Conservation (phyloP, 257 asterid genomes). For the Ocimum tenuiflorum region DNA sequence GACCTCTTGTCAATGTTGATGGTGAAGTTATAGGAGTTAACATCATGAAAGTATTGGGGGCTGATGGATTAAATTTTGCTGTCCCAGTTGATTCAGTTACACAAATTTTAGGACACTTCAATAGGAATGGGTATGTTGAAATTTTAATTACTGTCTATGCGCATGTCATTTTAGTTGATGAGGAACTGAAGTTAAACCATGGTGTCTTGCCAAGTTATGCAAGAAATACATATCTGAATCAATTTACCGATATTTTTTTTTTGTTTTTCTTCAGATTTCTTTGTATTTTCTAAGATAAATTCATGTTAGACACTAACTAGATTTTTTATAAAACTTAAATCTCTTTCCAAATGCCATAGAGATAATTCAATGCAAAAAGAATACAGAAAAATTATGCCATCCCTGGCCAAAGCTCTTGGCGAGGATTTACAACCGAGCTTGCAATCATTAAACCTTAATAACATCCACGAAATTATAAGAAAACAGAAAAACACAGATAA, state of each 20-base stretch:
- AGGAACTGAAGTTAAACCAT: not conserved
- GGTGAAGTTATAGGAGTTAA: slow-evolving; percentile 85
- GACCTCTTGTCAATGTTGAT: slow-evolving; percentile 79
- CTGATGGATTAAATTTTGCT: slow-evolving; percentile 79
- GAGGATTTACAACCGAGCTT: no score
- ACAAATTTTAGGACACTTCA: slow-evolving; percentile 70
- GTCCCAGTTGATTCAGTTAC: slow-evolving; percentile 74
- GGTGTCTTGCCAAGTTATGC: not conserved
- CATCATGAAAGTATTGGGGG: slow-evolving; percentile 67
- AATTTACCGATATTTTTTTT: not conserved
- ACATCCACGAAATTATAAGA: no score
- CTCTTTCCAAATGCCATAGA: no score
- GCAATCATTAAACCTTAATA: no score
- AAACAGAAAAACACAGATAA: no score
- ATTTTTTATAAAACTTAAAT: no score
- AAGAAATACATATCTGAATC: not conserved
- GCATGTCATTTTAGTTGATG: not conserved
- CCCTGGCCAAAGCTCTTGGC: no score
- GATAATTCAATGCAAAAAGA: no score
- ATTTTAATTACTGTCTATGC: not conserved
- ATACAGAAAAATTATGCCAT: no score
- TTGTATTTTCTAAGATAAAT: no score
- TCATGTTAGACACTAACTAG: no score
- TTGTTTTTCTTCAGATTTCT: no score
- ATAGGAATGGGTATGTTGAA: slow-evolving; percentile 52